A percentile compares a stretch with the other conserved stretches of the same genome.
These are phyloP conservation scores for Diaporthe sp. DNA, from an alignment of 2,329 filamentous ascomycete genomes.

Conservation along the genomic window DNA sequence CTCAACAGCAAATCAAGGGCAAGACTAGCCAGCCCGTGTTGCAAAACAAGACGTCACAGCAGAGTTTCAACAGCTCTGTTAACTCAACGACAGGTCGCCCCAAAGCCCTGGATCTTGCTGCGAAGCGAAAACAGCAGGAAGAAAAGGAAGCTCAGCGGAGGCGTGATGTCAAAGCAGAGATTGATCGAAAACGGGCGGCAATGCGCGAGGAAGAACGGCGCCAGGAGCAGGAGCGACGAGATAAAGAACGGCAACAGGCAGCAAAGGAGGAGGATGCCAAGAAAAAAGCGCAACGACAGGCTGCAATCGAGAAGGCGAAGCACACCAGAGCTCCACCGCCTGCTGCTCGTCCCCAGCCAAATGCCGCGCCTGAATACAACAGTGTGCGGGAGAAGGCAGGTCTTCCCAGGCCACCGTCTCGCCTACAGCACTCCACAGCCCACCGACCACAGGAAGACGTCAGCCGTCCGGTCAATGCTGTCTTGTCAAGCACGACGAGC, in stretches of 20 bases:
- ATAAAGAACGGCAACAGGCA: constrained; percentile 69
- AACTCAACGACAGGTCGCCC: constrained; percentile 70
- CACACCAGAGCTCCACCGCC: constrained; percentile 72
- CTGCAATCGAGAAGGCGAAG: constrained; percentile 72
- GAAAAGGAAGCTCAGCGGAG: constrained; percentile 83
- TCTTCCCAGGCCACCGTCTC: constrained; percentile 61
- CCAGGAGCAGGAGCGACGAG: constrained; percentile 69
- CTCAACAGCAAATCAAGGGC: constrained; percentile 60
- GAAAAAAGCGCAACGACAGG: constrained; percentile 73
- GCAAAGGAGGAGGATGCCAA: constrained; percentile 67
- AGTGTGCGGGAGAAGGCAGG: constrained; percentile 45
- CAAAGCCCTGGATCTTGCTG: constrained; percentile 79
- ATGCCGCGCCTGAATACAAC: constrained; percentile 59
- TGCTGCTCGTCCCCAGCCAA: constrained; percentile 64
- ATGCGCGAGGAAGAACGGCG: constrained; percentile 73
- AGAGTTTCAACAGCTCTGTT: constrained; percentile 73
- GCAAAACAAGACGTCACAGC: constrained; percentile 64
- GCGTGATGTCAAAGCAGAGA: constrained; percentile 82
- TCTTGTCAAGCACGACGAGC: constrained; percentile 70
- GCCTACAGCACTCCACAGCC: constrained; percentile 63
- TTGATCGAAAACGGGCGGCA: constrained; percentile 79
- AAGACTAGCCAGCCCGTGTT: constrained; percentile 76
- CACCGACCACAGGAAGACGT: constrained; percentile 67
- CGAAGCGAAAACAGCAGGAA: constrained; percentile 86
- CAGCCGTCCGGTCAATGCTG: constrained; percentile 68